Conservation (phyloP, 148 eudicot genomes). For the Chenopodium quinoa region DNA sequence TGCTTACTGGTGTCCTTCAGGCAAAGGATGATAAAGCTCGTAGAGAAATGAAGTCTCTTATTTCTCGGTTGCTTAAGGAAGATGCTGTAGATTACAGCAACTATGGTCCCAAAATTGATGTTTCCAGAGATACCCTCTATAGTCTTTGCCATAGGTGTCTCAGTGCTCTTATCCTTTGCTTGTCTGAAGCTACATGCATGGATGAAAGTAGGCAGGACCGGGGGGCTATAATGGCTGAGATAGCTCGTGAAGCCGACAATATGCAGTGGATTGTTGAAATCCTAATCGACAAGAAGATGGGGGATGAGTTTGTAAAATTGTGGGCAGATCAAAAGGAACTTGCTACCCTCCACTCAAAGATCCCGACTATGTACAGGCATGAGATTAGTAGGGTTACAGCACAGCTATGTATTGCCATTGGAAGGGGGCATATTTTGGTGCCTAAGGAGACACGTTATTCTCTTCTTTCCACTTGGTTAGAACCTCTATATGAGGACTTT, state of each 20-base stretch:
- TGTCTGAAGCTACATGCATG: slow-evolving; percentile 68
- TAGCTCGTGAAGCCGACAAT: slow-evolving; percentile 90
- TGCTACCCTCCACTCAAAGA: slow-evolving; percentile 74
- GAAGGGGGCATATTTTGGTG: slow-evolving; percentile 74
- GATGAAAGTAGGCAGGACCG: slow-evolving; percentile 66
- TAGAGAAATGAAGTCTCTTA: slow-evolving; percentile 69
- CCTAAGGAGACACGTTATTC: slow-evolving; percentile 65
- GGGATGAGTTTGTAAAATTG: slow-evolving; percentile 75
- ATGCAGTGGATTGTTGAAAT: slow-evolving; percentile 87
- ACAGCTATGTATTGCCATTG: slow-evolving; percentile 75
- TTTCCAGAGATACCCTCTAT: slow-evolving; percentile 67
- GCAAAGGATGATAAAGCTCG: slow-evolving; percentile 91
- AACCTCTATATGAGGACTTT: slow-evolving; percentile 82
- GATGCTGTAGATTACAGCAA: slow-evolving; percentile 33
- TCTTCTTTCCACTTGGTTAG: slow-evolving; percentile 85
- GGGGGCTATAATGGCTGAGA: slow-evolving; percentile 68
- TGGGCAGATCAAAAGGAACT: slow-evolving; percentile 95
- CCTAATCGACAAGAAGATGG: slow-evolving; percentile 60
- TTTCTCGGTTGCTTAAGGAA: slow-evolving; percentile 65
- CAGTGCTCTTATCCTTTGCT: slow-evolving; percentile 70
- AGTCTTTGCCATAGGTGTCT: slow-evolving; percentile 79
- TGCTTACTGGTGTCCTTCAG: slow-evolving; percentile 66
- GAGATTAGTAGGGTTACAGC: slow-evolving; percentile 89
- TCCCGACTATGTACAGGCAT: slow-evolving; percentile 81
- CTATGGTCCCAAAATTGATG: slow-evolving; percentile 43